Conservation (phyloP, 495 filamentous ascomycete species). For the Neurospora discreta region DNA sequence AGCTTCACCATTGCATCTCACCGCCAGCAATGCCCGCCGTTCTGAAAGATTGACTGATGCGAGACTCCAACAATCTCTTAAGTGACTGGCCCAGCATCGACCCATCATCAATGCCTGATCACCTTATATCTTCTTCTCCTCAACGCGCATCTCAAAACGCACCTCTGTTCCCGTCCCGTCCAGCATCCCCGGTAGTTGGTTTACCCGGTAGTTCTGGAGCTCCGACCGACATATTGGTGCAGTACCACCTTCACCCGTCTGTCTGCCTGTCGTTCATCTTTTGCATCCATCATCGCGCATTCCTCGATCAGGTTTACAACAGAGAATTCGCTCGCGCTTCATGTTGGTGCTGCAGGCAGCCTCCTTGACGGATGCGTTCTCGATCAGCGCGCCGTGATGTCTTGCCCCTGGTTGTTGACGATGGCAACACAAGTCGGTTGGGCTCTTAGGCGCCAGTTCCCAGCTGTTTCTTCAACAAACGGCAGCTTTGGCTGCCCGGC, state of each 20-base stretch:
- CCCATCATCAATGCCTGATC: neutral
- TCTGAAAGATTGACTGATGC: neutral
- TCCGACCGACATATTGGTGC: neutral
- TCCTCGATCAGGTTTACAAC: neutral
- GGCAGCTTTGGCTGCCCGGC: constrained; percentile 16
- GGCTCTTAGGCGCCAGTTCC: neutral
- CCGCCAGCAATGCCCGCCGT: neutral
- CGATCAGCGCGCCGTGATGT: neutral
- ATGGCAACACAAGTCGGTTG: too few relatives aligned
- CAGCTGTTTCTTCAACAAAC: neutral
- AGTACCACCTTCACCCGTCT: neutral
- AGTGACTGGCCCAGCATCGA: neutral
- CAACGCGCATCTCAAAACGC: neutral
- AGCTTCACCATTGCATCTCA: neutral
- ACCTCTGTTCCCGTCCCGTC: neutral
- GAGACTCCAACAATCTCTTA: neutral
- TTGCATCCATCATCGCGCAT: neutral
- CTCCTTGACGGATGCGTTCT: neutral
- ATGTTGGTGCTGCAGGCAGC: neutral
- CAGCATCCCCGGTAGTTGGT: neutral
- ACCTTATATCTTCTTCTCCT: neutral
- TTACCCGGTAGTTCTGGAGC: neutral
- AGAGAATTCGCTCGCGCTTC: neutral
- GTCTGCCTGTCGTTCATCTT: neutral
- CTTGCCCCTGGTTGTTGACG: neutral